phyloP scores from a whole-genome alignment of 2,329 filamentous ascomycete species.

The Alternaria gansuensis region DNA sequence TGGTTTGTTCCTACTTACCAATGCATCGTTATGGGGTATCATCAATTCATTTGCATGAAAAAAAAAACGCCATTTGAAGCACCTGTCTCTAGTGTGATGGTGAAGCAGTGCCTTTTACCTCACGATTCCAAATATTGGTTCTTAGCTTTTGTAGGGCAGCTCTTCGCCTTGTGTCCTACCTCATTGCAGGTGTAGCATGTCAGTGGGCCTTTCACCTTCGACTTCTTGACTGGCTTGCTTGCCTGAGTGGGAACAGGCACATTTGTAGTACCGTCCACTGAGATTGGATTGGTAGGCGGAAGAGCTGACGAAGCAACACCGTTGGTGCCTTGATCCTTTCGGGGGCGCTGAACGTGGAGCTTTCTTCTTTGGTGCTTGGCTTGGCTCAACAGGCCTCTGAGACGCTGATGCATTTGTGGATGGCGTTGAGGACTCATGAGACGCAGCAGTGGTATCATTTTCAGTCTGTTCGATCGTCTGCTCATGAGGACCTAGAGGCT shows the following conservation, averaged over 20 bases:
- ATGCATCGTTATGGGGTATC: not conserved
- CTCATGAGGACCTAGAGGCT: not conserved
- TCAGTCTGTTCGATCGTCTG: not conserved
- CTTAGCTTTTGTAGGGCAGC: not conserved
- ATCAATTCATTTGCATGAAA: not conserved
- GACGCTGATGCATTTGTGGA: not conserved
- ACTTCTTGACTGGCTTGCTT: not conserved
- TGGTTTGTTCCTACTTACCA: not conserved
- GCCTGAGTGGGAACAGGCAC: not conserved
- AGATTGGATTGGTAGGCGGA: not conserved
- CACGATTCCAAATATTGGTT: not conserved
- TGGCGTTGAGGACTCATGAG: not conserved
- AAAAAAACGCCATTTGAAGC: not conserved
- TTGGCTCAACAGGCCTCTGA: not conserved
- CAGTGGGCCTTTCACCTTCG: not conserved
- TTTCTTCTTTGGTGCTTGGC: not conserved
- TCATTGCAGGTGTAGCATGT: not conserved
- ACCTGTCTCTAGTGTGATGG: not conserved
- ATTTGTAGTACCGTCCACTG: not conserved
- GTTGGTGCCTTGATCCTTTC: not conserved
- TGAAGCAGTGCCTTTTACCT: not conserved
- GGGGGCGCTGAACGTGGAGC: not conserved
- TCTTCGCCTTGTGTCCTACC: slow-evolving; percentile 2
- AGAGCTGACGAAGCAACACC: not conserved
- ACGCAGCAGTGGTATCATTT: not conserved